phyloP scores from a whole-genome alignment of 139 green algal species.

The Haematococcus lacustris region DNA sequence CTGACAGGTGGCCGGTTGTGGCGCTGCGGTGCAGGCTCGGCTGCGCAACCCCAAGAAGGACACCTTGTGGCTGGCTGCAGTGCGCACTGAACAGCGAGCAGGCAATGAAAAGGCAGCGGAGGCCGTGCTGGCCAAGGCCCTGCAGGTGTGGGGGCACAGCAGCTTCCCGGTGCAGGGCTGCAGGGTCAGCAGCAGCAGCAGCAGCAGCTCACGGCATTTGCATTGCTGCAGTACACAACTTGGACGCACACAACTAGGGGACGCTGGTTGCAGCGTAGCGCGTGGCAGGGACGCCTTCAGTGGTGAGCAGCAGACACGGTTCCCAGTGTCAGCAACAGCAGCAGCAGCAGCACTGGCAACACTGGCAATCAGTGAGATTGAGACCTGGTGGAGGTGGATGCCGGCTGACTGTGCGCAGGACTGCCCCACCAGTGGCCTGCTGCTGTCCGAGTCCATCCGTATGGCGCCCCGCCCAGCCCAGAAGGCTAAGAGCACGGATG shows the following conservation, averaged over 20 bases:
- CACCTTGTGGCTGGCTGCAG: constrained; percentile 85
- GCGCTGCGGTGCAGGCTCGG: constrained; percentile 37
- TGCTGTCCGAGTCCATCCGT: constrained; percentile 82
- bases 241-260: neutral
- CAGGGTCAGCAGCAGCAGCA: neutral
- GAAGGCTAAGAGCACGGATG: constrained; percentile 76
- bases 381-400: neutral
- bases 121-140: constrained; percentile 76
- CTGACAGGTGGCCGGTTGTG: neutral
- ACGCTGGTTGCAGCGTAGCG: neutral
- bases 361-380: neutral
- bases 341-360: neutral
- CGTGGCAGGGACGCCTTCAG: no score
- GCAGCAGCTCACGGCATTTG: neutral
- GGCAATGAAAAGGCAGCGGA: constrained; percentile 74
- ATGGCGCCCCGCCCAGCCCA: constrained; percentile 80
- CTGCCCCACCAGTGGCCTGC: constrained; percentile 71
- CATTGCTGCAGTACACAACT: neutral
- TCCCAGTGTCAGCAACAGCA: neutral
- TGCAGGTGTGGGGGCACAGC: constrained; percentile 49
- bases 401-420: constrained; percentile 61
- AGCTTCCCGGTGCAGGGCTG: neutral
- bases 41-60: constrained; percentile 74
- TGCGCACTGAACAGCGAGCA: constrained; percentile 76
- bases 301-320: no score